These are phyloP conservation scores for Pogostemon cablin DNA, from an alignment of 257 asterid species.

Conservation along the genomic window DNA sequence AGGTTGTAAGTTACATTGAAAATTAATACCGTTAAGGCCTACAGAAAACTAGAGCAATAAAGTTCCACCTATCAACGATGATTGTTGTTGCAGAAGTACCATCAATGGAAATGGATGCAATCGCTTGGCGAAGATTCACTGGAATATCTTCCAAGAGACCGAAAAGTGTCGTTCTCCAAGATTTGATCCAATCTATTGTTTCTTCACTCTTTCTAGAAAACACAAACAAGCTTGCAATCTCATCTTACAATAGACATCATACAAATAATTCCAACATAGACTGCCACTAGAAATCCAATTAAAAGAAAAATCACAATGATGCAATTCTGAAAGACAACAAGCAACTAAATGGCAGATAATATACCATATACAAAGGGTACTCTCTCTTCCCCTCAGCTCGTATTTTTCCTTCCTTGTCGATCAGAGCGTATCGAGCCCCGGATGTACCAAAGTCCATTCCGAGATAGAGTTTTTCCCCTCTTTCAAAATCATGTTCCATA, in stretches of 20 bases:
- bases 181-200: constrained; percentile 73
- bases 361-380: constrained; percentile 68
- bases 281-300: constrained; percentile 18
- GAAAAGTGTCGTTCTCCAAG: constrained; percentile 81
- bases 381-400: constrained; percentile 78
- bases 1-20: not conserved
- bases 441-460: constrained; percentile 98
- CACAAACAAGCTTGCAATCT: constrained; percentile 43
- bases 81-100: constrained; percentile 93
- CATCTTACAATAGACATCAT: constrained; percentile 31
- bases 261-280: not conserved
- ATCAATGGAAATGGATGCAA: constrained; percentile 76
- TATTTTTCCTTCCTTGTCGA: constrained; percentile 57
- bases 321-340: constrained; percentile 12
- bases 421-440: constrained; percentile 81
- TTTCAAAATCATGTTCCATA: constrained; percentile 37
- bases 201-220: constrained; percentile 78
- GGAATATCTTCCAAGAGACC: constrained; percentile 80
- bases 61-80: constrained; percentile 65
- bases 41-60: not conserved
- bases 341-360: not conserved
- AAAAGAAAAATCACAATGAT: not conserved
- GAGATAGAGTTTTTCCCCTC: constrained; percentile 61
- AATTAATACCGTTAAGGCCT: not conserved
- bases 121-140: constrained; percentile 49